Percentiles rank a stretch among this genome's conserved stretches.
These are phyloP conservation scores for Oemleria cerasiformis DNA, from an alignment of 306 rosid genomes.

Conservation along the genomic window DNA sequence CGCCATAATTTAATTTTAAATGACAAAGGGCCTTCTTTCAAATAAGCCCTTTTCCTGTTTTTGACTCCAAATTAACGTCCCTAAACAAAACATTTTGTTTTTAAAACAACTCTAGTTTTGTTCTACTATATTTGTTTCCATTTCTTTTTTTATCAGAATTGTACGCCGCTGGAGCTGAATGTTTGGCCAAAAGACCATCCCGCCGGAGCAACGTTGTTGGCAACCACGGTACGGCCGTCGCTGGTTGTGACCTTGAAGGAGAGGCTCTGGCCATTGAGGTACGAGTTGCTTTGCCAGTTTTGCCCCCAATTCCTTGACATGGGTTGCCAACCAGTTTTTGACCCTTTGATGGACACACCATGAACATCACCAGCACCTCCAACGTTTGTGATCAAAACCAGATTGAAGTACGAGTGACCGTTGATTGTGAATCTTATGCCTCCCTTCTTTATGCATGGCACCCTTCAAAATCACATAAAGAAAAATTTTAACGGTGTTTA, in stretches of 20 bases:
- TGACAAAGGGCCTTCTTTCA: constrained; percentile 30
- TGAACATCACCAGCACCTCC: constrained; percentile 82
- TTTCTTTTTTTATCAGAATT: constrained; percentile 28
- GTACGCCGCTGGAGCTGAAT: constrained; percentile 46
- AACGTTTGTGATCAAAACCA: constrained; percentile 70
- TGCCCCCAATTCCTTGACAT: constrained; percentile 88
- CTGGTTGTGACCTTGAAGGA: constrained; percentile 68
- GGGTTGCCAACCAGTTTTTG: constrained; percentile 63
- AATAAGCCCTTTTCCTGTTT: constrained; percentile 30
- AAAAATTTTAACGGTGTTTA: neutral
- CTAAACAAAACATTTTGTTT: neutral
- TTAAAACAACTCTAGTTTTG: too few species aligned
- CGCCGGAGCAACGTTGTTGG: constrained; percentile 48
- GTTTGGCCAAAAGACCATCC: constrained; percentile 81
- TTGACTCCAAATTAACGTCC: constrained; percentile 11
- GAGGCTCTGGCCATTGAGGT: constrained; percentile 67
- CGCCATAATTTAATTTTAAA: constrained; percentile 20
- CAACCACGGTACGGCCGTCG: constrained; percentile 53
- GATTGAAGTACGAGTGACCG: constrained; percentile 72
- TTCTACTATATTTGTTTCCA: too few species aligned
- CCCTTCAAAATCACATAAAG: constrained; percentile 34
- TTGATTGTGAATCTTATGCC: constrained; percentile 84
- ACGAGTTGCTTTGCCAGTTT: constrained; percentile 74
- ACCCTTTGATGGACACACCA: constrained; percentile 71
- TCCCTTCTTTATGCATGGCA: constrained; percentile 63